Conservation (phyloP, 805 yeast genomes). For the Candida arabinofermentans region DNA sequence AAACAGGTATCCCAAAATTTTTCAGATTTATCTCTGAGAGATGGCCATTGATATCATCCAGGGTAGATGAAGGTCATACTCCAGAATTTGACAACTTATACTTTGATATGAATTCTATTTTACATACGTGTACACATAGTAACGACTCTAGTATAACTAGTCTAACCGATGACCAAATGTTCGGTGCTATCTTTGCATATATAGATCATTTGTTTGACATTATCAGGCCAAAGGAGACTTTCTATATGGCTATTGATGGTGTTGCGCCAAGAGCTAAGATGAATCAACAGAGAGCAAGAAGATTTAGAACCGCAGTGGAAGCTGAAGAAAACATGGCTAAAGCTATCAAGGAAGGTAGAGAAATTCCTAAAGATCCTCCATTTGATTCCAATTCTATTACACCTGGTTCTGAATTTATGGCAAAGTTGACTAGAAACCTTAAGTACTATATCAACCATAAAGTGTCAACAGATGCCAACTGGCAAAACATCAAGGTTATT, state of each 20-base stretch:
- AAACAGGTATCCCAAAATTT: slow-evolving; percentile 96
- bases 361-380: slow-evolving; percentile 76
- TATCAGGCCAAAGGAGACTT: slow-evolving; percentile 79
- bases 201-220: slow-evolving; percentile 90
- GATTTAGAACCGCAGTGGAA: slow-evolving; percentile 91
- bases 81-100: slow-evolving; percentile 95
- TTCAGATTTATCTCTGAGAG: slow-evolving; percentile 96
- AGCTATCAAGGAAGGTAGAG: slow-evolving; percentile 70
- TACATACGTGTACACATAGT: slow-evolving; percentile 90
- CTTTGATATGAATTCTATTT: slow-evolving; percentile 95
- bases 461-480: slow-evolving; percentile 77
- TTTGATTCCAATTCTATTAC: slow-evolving; percentile 92
- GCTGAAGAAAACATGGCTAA: slow-evolving; percentile 76
- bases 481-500: slow-evolving; percentile 76
- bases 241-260: slow-evolving; percentile 97
- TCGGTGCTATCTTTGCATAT: slow-evolving; percentile 86
- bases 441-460: slow-evolving; percentile 87
- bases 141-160: slow-evolving; percentile 59
- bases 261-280: slow-evolving; percentile 98
- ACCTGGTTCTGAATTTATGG: slow-evolving; percentile 97
- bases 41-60: slow-evolving; percentile 94
- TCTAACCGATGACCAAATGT: slow-evolving; percentile 87
- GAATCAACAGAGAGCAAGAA: slow-evolving; percentile 96
- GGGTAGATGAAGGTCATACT: slow-evolving; percentile 73
- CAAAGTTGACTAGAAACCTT: slow-evolving; percentile 73